These are phyloP conservation scores for Aspergillus caelatus DNA, from an alignment of 2,329 filamentous ascomycete species.

Conservation along the genomic window DNA sequence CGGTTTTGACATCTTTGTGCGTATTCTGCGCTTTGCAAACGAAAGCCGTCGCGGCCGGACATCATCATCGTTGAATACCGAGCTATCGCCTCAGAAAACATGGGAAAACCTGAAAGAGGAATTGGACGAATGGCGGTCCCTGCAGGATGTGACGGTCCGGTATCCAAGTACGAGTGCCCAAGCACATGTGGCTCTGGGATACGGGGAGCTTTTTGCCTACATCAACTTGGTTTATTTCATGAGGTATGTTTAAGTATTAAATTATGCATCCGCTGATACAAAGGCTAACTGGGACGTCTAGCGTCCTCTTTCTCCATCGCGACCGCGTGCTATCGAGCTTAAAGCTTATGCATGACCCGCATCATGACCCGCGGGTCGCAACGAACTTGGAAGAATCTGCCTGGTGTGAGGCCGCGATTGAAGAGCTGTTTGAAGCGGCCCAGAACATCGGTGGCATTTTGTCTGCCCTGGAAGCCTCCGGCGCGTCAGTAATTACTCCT, in stretches of 20 bases:
- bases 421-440: conserved; percentile 36
- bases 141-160: conserved; percentile 37
- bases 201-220: conserved; percentile 42
- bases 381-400: conserved; percentile 14
- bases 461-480: conserved; percentile 33
- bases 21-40: conserved; percentile 40
- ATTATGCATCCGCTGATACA: accelerated
- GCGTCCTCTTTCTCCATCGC: conserved; percentile 39
- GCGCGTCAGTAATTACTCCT: conserved; percentile 37
- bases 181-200: conserved; percentile 39
- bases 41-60: conserved; percentile 36
- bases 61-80: conserved; percentile 15
- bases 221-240: conserved; percentile 42
- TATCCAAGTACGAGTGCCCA: conserved; percentile 39
- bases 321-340: conserved; percentile 38
- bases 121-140: conserved; percentile 38
- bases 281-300: conserved; percentile 6
- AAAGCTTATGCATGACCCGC: conserved; percentile 27
- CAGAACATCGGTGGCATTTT: conserved; percentile 37
- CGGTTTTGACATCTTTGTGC: conserved; percentile 42
- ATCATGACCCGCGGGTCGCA: conserved; percentile 21
- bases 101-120: conserved; percentile 37
- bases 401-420: conserved; percentile 26
- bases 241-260: conserved; percentile 27
- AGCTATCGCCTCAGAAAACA: conserved; percentile 22